A percentile compares a stretch with the other conserved stretches of the same genome.
Evolutionary conservation across 176 grass and related monocot genomes (phyloP).

Genomic region (Avena eriantha): DNA sequence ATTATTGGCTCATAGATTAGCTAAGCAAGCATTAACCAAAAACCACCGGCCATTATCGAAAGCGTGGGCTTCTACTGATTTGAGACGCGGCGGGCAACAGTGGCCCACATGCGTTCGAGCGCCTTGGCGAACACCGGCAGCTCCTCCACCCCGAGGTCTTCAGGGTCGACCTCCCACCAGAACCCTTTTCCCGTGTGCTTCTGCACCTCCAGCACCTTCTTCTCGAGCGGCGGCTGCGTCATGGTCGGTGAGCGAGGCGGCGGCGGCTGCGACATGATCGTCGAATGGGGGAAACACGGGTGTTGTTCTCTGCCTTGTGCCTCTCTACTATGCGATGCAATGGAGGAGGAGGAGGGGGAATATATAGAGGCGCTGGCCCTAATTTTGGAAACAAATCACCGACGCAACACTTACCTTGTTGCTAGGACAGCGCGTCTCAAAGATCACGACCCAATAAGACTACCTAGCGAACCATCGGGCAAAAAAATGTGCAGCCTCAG

Average conservation of each 20-base stretch:
- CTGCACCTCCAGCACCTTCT: background rate
- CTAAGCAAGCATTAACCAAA: background rate
- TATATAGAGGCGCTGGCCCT: background rate
- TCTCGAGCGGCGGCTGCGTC: slow-evolving; percentile 1
- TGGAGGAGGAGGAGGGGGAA: background rate
- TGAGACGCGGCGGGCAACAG: background rate
- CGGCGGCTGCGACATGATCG: background rate
- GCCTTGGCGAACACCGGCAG: background rate
- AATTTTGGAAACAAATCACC: background rate
- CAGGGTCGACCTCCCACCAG: slow-evolving; percentile 29
- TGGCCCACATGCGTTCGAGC: background rate
- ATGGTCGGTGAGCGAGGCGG: background rate
- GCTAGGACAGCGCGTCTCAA: background rate
- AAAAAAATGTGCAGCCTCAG: too few species aligned
- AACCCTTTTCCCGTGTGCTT: background rate
- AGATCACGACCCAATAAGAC: too few species aligned
- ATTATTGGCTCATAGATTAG: background rate
- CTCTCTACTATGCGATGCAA: background rate
- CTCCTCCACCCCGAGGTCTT: background rate
- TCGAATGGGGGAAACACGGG: background rate
- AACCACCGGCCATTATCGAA: background rate
- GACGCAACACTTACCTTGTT: background rate
- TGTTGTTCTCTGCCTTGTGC: background rate
- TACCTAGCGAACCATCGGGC: too few species aligned
- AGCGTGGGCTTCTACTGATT: background rate